These are phyloP conservation scores for Paramyrothecium roridum DNA, from an alignment of 2,329 filamentous ascomycete species.

Conservation along the genomic window DNA sequence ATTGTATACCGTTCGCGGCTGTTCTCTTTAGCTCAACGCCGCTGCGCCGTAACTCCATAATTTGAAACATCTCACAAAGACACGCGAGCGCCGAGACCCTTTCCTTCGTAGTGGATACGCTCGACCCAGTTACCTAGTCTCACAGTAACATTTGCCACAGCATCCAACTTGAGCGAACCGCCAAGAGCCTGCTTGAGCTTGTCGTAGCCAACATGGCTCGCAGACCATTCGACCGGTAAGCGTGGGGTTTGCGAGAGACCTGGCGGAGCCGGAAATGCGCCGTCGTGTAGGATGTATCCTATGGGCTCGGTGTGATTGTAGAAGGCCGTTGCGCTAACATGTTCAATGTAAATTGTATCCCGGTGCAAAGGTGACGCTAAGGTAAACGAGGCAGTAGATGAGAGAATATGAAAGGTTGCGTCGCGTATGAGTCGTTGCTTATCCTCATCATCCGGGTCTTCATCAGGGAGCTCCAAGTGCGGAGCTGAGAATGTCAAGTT, in stretches of 20 bases:
- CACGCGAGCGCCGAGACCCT: constrained; percentile 65
- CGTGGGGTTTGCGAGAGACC: constrained; percentile 70
- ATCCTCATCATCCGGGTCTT: constrained; percentile 29
- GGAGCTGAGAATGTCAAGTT: constrained; percentile 72
- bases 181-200: constrained; percentile 78
- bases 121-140: constrained; percentile 73
- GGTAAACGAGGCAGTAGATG: constrained; percentile 81
- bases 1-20: background rate
- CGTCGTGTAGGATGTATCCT: constrained; percentile 71
- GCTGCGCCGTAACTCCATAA: background rate
- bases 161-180: constrained; percentile 74
- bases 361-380: constrained; percentile 74
- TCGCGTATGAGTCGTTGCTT: constrained; percentile 73
- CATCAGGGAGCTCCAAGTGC: constrained; percentile 55
- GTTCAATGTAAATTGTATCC: constrained; percentile 73
- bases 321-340: constrained; percentile 78
- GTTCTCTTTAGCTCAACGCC: background rate
- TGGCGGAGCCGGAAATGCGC: constrained; percentile 74
- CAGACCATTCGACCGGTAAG: constrained; percentile 77
- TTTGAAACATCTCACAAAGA: constrained; percentile 14
- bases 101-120: constrained; percentile 65
- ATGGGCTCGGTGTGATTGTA: constrained; percentile 79
- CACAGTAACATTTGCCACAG: constrained; percentile 71
- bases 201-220: constrained; percentile 77
- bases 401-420: constrained; percentile 81